Conservation (phyloP, 1,284 basidiomycete species). For the Ceratobasidium sp. region DNA sequence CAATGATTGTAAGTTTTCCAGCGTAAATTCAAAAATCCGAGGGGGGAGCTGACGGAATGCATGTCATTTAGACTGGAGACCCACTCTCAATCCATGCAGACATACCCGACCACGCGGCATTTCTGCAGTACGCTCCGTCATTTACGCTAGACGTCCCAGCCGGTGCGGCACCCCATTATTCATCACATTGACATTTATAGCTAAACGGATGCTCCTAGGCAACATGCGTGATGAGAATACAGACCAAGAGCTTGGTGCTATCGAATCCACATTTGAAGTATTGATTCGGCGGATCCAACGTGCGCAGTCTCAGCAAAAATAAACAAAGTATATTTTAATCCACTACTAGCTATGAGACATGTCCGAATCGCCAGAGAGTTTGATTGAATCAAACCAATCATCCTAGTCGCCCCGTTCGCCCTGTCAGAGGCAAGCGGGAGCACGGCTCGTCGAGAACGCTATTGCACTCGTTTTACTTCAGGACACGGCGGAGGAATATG, state of each 20-base stretch:
- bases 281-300: conserved; percentile 39
- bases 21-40: background rate
- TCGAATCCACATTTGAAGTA: conserved; percentile 52
- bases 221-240: conserved; percentile 80
- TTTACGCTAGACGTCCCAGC: conserved; percentile 81
- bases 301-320: conserved; percentile 37
- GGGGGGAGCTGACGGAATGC: conserved; percentile 19
- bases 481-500: conserved; percentile 36
- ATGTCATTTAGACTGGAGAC: conserved; percentile 62
- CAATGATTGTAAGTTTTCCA: conserved; percentile 69
- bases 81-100: conserved; percentile 69
- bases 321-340: background rate
- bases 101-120: conserved; percentile 79
- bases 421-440: conserved; percentile 35
- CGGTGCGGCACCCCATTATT: conserved; percentile 51
- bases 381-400: conserved; percentile 29
- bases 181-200: background rate
- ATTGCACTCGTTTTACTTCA: conserved; percentile 47
- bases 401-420: conserved; percentile 26
- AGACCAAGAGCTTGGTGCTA: conserved; percentile 61
- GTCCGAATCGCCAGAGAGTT: conserved; percentile 25
- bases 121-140: conserved; percentile 79
- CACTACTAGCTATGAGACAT: conserved; percentile 10
- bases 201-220: conserved; percentile 58
- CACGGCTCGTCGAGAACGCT: conserved; percentile 37